Conservation (phyloP, 257 asterid genomes). For the Jacaranda copaia region DNA sequence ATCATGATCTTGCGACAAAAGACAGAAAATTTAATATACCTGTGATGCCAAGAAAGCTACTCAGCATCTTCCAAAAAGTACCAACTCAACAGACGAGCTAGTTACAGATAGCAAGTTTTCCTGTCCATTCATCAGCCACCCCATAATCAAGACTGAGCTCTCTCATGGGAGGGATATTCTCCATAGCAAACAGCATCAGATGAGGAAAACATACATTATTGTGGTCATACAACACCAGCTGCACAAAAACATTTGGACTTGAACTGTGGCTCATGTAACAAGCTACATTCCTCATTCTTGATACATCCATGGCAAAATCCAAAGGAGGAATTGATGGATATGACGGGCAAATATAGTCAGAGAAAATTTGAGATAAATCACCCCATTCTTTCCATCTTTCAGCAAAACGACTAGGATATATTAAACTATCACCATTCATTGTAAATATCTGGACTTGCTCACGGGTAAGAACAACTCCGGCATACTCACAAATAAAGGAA, state of each 20-base stretch:
- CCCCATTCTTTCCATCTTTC: slow-evolving; percentile 74
- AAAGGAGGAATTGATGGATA: slow-evolving; percentile 59
- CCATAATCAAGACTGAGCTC: slow-evolving; percentile 89
- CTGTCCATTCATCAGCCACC: slow-evolving; percentile 63
- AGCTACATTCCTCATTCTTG: slow-evolving; percentile 64
- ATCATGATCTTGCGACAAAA: background rate
- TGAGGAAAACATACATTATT: slow-evolving; percentile 73
- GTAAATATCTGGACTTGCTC: slow-evolving; percentile 71
- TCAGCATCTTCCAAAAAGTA: slow-evolving; percentile 31
- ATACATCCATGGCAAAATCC: slow-evolving; percentile 74
- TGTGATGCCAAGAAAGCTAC: slow-evolving; percentile 26
- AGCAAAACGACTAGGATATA: slow-evolving; percentile 69
- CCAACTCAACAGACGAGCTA: slow-evolving; percentile 35
- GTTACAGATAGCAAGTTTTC: slow-evolving; percentile 75
- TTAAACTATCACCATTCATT: slow-evolving; percentile 81
- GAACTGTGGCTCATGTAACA: slow-evolving; percentile 68
- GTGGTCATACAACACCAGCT: slow-evolving; percentile 76
- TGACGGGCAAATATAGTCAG: slow-evolving; percentile 53
- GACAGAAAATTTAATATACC: slow-evolving; percentile 42
- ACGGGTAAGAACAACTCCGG: slow-evolving; percentile 80
- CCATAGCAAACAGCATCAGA: slow-evolving; percentile 87
- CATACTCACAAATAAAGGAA: slow-evolving; percentile 75
- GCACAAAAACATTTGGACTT: slow-evolving; percentile 70
- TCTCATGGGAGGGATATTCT: slow-evolving; percentile 84
- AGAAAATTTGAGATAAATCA: slow-evolving; percentile 55